Evolutionary conservation across 2,329 filamentous ascomycete species (phyloP), one percentile per base, ranked within the genome.

Genomic region (Penicillium occitanis): DNA sequence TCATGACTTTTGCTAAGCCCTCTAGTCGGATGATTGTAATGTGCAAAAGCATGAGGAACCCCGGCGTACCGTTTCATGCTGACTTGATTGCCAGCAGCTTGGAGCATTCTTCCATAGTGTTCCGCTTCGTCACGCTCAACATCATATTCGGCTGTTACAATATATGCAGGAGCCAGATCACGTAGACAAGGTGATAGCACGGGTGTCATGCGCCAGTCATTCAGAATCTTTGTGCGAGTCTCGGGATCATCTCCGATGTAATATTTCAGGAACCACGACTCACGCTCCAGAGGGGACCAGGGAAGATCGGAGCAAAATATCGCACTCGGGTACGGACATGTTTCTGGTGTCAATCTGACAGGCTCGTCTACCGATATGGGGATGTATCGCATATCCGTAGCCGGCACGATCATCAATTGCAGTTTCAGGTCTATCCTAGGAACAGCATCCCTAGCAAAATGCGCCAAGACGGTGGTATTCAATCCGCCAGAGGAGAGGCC

Each of bases 151-250:
- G 78, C 78, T 1, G 76, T 80, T 61, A 74, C 73, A 19, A 80
- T 71, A 57, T 80, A 67, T 3, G 79, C 78, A 3, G 78, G 77
- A 11, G 79, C 78, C 37, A 81, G 66, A 53, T 73, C 70, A 11
- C 69, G 61, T 46, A 80, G 78, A 58, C 73, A 73, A 2, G 75
- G 71, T 3, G 78, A 74, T 17, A 76, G 68, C n/a, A 80, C 79
- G 3, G 78, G 78, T 4, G 78, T 79, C 51, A 80, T 78, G 62
- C 76, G 79, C 78, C 78, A 80, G 66, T 80, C 76, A 76, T 79
- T 30, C 33, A 61, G 42, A 7, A 30, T 42, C 13, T 4, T 58
- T 22, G 14, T 13, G 5, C 44, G 40, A 51, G 40, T 37, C 19
- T 35, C 46, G 11, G 55, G 63, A 28, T 77, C 74, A 6, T 72